phyloP scores from a whole-genome alignment of 1,284 basidiomycete species.

The Coniferiporia weirii region DNA sequence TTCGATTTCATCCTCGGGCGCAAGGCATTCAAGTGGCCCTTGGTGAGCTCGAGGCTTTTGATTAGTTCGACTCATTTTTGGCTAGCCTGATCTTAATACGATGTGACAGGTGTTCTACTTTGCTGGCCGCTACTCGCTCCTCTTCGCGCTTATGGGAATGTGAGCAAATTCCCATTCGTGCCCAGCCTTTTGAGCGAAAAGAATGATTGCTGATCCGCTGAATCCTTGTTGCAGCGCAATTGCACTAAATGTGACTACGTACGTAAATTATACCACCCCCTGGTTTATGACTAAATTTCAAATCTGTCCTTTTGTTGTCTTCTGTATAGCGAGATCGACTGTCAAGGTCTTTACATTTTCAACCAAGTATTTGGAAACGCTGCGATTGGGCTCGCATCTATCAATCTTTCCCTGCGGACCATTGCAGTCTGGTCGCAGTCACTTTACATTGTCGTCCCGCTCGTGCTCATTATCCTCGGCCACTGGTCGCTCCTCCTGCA shows the following conservation, averaged over 20 bases:
- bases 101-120: conserved; percentile 63
- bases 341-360: conserved; percentile 68
- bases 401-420: conserved; percentile 77
- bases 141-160: conserved; percentile 71
- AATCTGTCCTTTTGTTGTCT: too few relatives aligned
- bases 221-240: conserved; percentile 36
- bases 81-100: neutral
- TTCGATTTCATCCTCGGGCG: conserved; percentile 58
- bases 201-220: conserved; percentile 10
- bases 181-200: neutral
- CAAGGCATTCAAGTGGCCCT: conserved; percentile 57
- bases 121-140: conserved; percentile 61
- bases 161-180: conserved; percentile 29
- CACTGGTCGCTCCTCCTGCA: conserved; percentile 77
- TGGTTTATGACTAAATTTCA: too few relatives aligned
- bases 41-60: conserved; percentile 35
- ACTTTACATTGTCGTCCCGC: conserved; percentile 48
- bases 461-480: conserved; percentile 58
- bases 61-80: neutral
- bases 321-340: conserved; percentile 47
- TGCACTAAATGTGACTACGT: conserved; percentile 53
- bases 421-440: conserved; percentile 69
- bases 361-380: conserved; percentile 68
- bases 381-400: conserved; percentile 68
- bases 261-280: conserved; percentile 21